Conservation (phyloP, 2,329 filamentous ascomycete species). For the Falciphora oryzae region DNA sequence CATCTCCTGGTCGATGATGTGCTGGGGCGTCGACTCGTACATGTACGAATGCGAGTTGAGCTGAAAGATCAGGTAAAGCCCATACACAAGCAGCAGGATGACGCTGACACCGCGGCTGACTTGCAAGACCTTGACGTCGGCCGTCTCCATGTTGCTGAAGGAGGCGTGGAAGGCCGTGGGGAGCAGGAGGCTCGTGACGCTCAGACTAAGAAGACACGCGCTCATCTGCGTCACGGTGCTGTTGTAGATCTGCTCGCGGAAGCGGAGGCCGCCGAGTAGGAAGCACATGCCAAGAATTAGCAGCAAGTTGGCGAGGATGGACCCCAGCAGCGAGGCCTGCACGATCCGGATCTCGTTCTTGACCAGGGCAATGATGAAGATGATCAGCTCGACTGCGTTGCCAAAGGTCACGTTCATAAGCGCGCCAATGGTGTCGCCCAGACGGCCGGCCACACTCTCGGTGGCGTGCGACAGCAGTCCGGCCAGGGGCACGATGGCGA, state of each 20-base stretch:
- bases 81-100: constrained; percentile 67
- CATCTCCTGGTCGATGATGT: constrained; percentile 56
- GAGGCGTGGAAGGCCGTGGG: constrained; percentile 58
- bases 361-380: constrained; percentile 75
- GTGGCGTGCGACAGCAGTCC: constrained; percentile 79
- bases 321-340: constrained; percentile 69
- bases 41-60: constrained; percentile 63
- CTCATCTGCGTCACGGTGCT: constrained; percentile 69
- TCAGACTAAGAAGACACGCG: constrained; percentile 61
- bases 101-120: constrained; percentile 75
- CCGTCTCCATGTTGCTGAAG: constrained; percentile 52
- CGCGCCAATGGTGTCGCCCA: constrained; percentile 81
- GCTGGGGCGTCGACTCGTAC: constrained; percentile 65
- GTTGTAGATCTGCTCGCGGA: constrained; percentile 66
- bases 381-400: constrained; percentile 86
- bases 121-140: constrained; percentile 57
- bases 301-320: constrained; percentile 70
- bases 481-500: constrained; percentile 79
- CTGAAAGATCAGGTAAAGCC: constrained; percentile 69
- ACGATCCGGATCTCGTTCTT: constrained; percentile 74
- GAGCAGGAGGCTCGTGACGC: constrained; percentile 37
- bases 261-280: constrained; percentile 61
- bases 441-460: constrained; percentile 77
- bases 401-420: constrained; percentile 88
- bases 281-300: constrained; percentile 74